Conservation (phyloP, 2,329 filamentous ascomycete genomes). For the Colletotrichum tofieldiae region DNA sequence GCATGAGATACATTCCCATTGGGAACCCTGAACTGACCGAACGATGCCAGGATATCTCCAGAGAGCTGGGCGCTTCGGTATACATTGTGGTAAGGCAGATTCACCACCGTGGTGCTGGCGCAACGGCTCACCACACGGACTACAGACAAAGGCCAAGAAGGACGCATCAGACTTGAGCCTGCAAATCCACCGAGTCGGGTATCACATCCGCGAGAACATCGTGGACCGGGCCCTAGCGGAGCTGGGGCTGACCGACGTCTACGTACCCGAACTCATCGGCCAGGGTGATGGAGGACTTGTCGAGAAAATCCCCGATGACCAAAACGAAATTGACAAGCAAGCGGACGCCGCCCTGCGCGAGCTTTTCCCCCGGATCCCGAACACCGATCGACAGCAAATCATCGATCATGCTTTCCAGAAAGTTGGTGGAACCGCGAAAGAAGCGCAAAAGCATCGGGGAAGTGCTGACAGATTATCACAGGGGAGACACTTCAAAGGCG, state of each 20-base stretch:
- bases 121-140: not conserved
- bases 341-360: slow-evolving; percentile 75
- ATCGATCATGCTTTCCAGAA: slow-evolving; percentile 75
- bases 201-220: slow-evolving; percentile 73
- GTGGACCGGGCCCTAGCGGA: slow-evolving; percentile 67
- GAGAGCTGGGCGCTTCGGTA: slow-evolving; percentile 74
- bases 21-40: slow-evolving; percentile 74
- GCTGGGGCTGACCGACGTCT: slow-evolving; percentile 28
- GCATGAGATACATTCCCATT: slow-evolving; percentile 75
- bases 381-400: slow-evolving; percentile 75
- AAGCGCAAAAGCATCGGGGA: not conserved
- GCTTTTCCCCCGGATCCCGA: slow-evolving; percentile 76
- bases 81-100: slow-evolving; percentile 73
- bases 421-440: slow-evolving; percentile 57
- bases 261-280: slow-evolving; percentile 44
- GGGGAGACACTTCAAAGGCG: slow-evolving; percentile 67
- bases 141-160: slow-evolving; percentile 35
- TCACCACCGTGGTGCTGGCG: not conserved
- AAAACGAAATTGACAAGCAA: slow-evolving; percentile 73
- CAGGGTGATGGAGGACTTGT: slow-evolving; percentile 26
- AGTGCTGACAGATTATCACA: slow-evolving; percentile 49
- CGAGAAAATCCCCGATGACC: slow-evolving; percentile 73
- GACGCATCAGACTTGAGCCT: slow-evolving; percentile 60
- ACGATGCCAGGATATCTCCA: slow-evolving; percentile 76
- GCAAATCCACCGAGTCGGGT: slow-evolving; percentile 73